Percentiles rank a stretch among this genome's conserved stretches.
These are phyloP conservation scores for Phytophthora capsici DNA, from an alignment of 352 stramenopile genomes.

Conservation along the genomic window DNA sequence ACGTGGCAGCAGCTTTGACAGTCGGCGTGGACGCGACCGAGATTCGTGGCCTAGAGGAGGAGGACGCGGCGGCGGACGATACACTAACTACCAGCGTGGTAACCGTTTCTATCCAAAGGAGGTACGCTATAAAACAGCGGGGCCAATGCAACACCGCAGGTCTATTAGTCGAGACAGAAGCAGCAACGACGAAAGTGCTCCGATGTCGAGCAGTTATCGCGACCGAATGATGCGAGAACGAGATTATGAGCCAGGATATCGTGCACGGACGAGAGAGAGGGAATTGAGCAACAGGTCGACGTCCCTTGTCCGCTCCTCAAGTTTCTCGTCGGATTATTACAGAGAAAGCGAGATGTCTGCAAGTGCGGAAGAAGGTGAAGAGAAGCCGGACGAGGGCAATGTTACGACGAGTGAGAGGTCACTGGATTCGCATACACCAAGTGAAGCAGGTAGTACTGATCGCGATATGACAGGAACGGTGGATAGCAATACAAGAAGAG, in stretches of 20 bases:
- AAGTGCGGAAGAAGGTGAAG: slow-evolving; percentile 50
- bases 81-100: slow-evolving; percentile 27
- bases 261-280: slow-evolving; percentile 17
- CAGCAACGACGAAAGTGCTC: slow-evolving; percentile 30
- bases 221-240: slow-evolving; percentile 45
- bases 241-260: slow-evolving; percentile 38
- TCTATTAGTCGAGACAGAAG: slow-evolving; percentile 56
- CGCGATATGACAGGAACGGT: slow-evolving; percentile 17
- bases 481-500: slow-evolving; percentile 35
- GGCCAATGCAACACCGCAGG: slow-evolving; percentile 29
- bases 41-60: slow-evolving; percentile 41
- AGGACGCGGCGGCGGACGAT: slow-evolving; percentile 31
- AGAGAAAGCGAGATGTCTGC: slow-evolving; percentile 34
- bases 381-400: slow-evolving; percentile 40
- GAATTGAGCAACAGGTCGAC: slow-evolving; percentile 28
- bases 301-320: slow-evolving; percentile 36
- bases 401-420: slow-evolving; percentile 32
- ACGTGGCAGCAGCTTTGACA: slow-evolving; percentile 39
- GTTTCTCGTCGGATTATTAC: slow-evolving; percentile 38
- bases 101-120: slow-evolving; percentile 56
- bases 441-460: slow-evolving; percentile 35
- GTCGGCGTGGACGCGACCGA: slow-evolving; percentile 39
- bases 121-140: slow-evolving; percentile 35
- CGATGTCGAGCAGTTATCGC: slow-evolving; percentile 34
- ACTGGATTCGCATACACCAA: slow-evolving; percentile 30